Evolutionary conservation across 106 monocot species (phyloP), one percentile per base, ranked within the genome.

Genomic region (Allium sativum): DNA sequence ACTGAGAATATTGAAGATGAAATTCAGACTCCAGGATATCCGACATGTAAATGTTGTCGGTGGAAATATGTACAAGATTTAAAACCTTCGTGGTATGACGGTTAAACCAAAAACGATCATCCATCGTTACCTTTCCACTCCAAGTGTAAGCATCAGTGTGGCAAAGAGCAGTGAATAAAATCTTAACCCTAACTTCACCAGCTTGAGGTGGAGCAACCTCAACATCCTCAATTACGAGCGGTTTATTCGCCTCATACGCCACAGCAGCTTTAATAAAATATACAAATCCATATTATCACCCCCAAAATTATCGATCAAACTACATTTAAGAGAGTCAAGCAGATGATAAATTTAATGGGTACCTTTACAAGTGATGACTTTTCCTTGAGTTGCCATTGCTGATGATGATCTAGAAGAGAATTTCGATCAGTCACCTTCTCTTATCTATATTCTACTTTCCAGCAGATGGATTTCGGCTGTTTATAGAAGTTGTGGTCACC

Each of bases 311-410:
- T 12, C n/a, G 12, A 61, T 42, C 48, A 18, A 45, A 55, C 18
- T 55, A n/a, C 41, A 19, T 44, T 55, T 9, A 44, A 51, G 8
- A 10, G 40, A 52, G 31, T 1, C 12, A 19, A 51, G 43, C 44
- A 59, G 13, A 18, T 14, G 16, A 43, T 17, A 12, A 13, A 8
- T 20, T 13, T 15, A 8, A 10, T 3, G 10, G 7, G 43, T 18
- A 95, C 95, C 90, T 84, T 96, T 96, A 87, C 95, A 96, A 52
- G 87, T 90, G 78, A 96, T 90, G 62, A 87, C 74, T 75, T 90
- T 84, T 19, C 90, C 95, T 55, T 87, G 62, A 42, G 72, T 72
- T 65, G 72, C 72, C 60, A 60, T 60, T 60, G 40, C 14, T 18
- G 60, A 60, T 2, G 60, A 60, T 1, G 14, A 42, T 7, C 1